phyloP scores from a whole-genome alignment of 1,139 yeast genomes.

The Kodamaea suecica region DNA sequence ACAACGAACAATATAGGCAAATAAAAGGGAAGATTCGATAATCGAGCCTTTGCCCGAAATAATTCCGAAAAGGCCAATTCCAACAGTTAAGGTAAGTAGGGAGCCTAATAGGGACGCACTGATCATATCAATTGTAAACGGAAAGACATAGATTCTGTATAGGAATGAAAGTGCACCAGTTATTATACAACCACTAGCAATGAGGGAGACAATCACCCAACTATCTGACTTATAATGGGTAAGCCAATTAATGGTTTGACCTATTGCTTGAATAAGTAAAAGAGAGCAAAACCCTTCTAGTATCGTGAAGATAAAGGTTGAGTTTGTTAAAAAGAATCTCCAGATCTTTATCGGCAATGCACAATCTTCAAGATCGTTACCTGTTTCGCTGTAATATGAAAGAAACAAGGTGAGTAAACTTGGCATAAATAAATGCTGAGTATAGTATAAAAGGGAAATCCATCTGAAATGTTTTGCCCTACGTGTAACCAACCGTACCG shows the following conservation, averaged over 20 bases:
- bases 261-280: slow-evolving; percentile 83
- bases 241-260: slow-evolving; percentile 76
- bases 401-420: slow-evolving; percentile 73
- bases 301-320: slow-evolving; percentile 85
- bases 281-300: slow-evolving; percentile 92
- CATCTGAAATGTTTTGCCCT: slow-evolving; percentile 47
- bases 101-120: slow-evolving; percentile 86
- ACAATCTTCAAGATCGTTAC: slow-evolving; percentile 9
- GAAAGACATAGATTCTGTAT: slow-evolving; percentile 77
- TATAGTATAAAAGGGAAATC: slow-evolving; percentile 64
- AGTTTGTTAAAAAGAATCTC: slow-evolving; percentile 66
- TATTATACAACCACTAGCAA: slow-evolving; percentile 71
- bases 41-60: slow-evolving; percentile 83
- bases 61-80: slow-evolving; percentile 81
- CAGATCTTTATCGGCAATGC: slow-evolving; percentile 42
- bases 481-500: slow-evolving; percentile 58
- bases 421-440: slow-evolving; percentile 82
- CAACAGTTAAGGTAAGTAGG: slow-evolving; percentile 69
- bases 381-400: slow-evolving; percentile 38
- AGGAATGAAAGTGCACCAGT: slow-evolving; percentile 76
- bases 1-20: slow-evolving; percentile 89
- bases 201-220: slow-evolving; percentile 75
- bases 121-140: slow-evolving; percentile 64
- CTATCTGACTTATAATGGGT: slow-evolving; percentile 65
- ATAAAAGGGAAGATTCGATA: slow-evolving; percentile 78